Conservation (phyloP, 768 basidiomycete genomes). For the Lyophyllum shimeji region DNA sequence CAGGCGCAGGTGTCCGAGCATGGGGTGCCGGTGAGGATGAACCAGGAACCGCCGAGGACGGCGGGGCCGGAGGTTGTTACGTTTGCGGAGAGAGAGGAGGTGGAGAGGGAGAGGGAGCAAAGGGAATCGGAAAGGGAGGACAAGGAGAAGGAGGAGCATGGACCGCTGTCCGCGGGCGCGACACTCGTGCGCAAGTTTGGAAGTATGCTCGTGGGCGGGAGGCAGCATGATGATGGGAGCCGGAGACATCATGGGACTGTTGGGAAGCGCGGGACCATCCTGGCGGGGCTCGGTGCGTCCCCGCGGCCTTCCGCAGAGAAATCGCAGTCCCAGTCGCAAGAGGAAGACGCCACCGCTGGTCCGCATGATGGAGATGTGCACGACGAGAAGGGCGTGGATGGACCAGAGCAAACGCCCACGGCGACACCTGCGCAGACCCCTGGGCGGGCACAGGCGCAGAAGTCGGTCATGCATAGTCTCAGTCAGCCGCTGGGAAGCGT, state of each 20-base stretch:
- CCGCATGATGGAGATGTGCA: not conserved
- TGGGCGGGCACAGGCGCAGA: conserved; percentile 16
- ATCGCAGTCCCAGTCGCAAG: too few relatives aligned
- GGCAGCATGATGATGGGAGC: conserved; percentile 36
- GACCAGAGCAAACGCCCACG: conserved; percentile 14
- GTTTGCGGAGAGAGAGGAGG: conserved; percentile 45
- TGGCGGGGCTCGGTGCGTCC: conserved; percentile 5
- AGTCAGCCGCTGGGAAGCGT: conserved; percentile 59
- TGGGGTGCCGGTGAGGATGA: not conserved
- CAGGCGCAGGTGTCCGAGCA: conserved; percentile 22
- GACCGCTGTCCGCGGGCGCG: conserved; percentile 55
- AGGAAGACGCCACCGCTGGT: not conserved
- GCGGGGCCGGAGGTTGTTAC: conserved; percentile 64
- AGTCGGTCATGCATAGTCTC: conserved; percentile 37
- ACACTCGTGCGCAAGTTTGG: conserved; percentile 80
- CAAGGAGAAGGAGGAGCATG: conserved; percentile 21
- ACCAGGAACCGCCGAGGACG: conserved; percentile 48
- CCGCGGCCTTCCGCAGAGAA: conserved; percentile 17
- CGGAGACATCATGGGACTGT: conserved; percentile 30
- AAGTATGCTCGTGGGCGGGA: conserved; percentile 54
- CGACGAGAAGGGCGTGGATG: conserved; percentile 27
- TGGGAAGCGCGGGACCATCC: conserved; percentile 34
- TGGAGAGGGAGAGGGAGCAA: conserved; percentile 29
- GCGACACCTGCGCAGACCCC: conserved; percentile 15
- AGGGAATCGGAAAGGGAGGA: conserved; percentile 30